Conservation (phyloP, 164 flowering plant genomes). For the Macadamia integrifolia region DNA sequence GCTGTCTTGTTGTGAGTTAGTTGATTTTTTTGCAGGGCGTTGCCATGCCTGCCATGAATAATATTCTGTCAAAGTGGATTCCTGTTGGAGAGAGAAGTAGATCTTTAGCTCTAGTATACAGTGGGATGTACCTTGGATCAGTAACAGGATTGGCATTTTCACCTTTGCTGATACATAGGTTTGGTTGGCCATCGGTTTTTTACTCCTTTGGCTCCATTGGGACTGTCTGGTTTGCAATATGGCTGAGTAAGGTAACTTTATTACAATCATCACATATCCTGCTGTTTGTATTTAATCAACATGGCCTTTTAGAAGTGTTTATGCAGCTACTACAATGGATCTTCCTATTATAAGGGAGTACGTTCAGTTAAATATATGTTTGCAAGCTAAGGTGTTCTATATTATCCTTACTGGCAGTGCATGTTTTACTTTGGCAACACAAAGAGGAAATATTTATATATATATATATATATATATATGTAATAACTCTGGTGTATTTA, state of each 20-base stretch:
- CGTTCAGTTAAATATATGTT: neutral
- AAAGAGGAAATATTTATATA: too few relatives aligned
- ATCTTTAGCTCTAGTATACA: conserved; percentile 89
- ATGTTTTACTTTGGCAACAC: too few relatives aligned
- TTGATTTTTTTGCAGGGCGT: conserved; percentile 67
- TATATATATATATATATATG: too few relatives aligned
- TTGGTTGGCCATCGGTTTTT: conserved; percentile 96
- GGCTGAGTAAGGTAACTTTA: conserved; percentile 69
- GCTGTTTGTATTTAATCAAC: conserved; percentile 3
- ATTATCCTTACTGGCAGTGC: too few relatives aligned
- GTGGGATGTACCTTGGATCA: conserved; percentile 99
- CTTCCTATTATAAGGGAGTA: neutral
- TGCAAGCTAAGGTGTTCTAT: neutral
- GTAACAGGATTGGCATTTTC: conserved; percentile 95
- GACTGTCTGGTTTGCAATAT: conserved; percentile 73
- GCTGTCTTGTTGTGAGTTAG: neutral
- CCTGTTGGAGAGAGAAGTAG: conserved; percentile 96
- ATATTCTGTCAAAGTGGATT: conserved; percentile 88
- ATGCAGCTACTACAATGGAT: neutral
- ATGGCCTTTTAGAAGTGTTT: neutral
- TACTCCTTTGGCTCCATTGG: conserved; percentile 96
- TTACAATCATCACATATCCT: neutral
- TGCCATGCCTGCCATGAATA: conserved; percentile 99
- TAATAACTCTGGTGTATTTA: too few relatives aligned
- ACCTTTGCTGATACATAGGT: conserved; percentile 74